Conservation (phyloP, 2,329 filamentous ascomycete genomes). For the Colletotrichum liriopes region DNA sequence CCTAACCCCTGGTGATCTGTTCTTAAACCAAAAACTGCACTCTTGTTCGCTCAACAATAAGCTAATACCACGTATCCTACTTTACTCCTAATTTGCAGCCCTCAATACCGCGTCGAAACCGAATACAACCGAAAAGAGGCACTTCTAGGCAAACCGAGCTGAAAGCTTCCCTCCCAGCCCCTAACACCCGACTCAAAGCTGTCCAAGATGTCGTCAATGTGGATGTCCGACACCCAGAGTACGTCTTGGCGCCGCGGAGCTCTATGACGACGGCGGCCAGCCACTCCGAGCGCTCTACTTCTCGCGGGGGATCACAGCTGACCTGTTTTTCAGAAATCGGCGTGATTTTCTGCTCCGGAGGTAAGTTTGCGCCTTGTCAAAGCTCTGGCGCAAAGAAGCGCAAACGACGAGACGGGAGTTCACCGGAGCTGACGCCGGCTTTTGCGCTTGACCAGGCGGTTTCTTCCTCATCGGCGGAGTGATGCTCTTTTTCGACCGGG, state of each 20-base stretch:
- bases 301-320: constrained; percentile 46
- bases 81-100: not conserved
- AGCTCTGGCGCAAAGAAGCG: constrained; percentile 45
- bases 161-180: not conserved
- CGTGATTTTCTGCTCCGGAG: constrained; percentile 97
- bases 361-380: constrained; percentile 71
- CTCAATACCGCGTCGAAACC: not conserved
- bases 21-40: constrained; percentile 32
- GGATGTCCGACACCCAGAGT: constrained; percentile 97
- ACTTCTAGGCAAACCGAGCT: not conserved
- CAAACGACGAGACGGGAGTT: not conserved
- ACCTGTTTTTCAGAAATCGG: constrained; percentile 82
- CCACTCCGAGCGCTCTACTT: constrained; percentile 4
- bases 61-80: not conserved
- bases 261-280: constrained; percentile 1
- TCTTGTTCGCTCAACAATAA: constrained; percentile 10
- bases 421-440: constrained; percentile 35
- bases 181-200: not conserved
- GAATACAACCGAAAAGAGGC: not conserved
- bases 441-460: constrained; percentile 72
- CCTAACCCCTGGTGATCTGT: constrained; percentile 43
- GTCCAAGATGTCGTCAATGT: constrained; percentile 87
- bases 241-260: constrained; percentile 56
- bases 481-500: constrained; percentile 96
- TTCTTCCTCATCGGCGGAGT: constrained; percentile 97